Evolutionary conservation across 805 yeast species (phyloP), one percentile per base, ranked within the genome.

Genomic region (Wickerhamomyces silvicola): DNA sequence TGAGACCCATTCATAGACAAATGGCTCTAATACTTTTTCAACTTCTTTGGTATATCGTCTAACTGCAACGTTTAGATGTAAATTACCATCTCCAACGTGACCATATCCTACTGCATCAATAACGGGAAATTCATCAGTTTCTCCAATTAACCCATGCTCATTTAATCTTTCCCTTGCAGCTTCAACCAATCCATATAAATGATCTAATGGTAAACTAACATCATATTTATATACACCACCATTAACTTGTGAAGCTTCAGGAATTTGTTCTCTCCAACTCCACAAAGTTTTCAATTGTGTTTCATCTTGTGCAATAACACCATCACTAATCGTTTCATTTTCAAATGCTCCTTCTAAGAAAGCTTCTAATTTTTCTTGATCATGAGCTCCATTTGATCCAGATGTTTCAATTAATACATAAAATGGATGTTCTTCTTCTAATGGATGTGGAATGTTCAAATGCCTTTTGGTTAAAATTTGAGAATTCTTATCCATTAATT

Each of bases 181-280:
- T 28, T 76, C 82, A 15, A 90, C 95, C 32, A 92, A 64, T 10
- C 80, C 80, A 54, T 87, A 92, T 61, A 92, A 67, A 32, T 78
- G 84, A 14, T 72, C 66, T 43, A 92, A 68, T 22, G 97, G 97
- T 38, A 92, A 64, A 4, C 97, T 87, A 23, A 92, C 96, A 49
- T 92, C 98, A 54, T 92, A 92, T 63, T 92, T 92, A 67, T 90
- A 92, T 32, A 90, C 97, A 46, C 97, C 98, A 32, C 98, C 97
- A 22, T 69, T 77, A 38, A 73, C 69, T 31, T 83, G 81, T 6
- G 84, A 70, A 6, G 95, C 88, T 62, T 92, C 98, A 24, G 96
- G 86, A 41, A 90, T 76, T 41, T 81, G 72, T 61, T 92, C 98
- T 63, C 98, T 78, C 97, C 97, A 92, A 21, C 78, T 65, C 98